A percentile compares a stretch with the other conserved stretches of the same genome.
phyloP scores from a whole-genome alignment of 1,284 basidiomycete genomes.

The Sporisorium exsertum region DNA sequence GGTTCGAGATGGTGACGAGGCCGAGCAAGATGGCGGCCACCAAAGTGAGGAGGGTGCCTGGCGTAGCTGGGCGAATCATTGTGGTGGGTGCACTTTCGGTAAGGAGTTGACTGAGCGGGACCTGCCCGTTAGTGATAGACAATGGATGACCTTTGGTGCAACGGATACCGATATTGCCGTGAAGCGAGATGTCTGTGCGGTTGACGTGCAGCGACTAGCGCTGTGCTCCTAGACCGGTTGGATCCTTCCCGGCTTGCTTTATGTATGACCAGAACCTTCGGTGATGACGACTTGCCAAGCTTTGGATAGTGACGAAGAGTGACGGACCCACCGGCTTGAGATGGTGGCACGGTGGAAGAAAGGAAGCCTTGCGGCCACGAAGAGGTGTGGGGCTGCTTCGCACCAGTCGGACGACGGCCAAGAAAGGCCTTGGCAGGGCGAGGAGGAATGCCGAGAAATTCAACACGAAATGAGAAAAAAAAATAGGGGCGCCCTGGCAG shows the following conservation, averaged over 20 bases:
- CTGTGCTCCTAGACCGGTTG: neutral
- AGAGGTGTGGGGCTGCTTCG: neutral
- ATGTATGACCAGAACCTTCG: neutral
- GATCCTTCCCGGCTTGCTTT: neutral
- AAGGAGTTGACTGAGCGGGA: neutral
- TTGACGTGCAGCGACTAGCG: constrained; percentile 2
- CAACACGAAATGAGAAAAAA: neutral
- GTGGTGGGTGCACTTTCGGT: neutral
- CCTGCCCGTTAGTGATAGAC: neutral
- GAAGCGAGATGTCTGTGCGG: neutral
- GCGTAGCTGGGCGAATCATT: constrained; percentile 55
- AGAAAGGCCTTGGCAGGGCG: neutral
- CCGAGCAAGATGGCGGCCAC: constrained; percentile 58
- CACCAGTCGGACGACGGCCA: neutral
- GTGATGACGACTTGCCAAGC: neutral
- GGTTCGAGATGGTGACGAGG: constrained; percentile 60
- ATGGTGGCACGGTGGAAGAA: neutral
- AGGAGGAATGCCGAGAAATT: neutral
- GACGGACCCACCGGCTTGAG: constrained; percentile 1
- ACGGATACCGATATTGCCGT: neutral
- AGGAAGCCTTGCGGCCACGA: neutral
- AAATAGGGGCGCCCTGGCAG: neutral
- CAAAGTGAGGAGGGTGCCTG: constrained; percentile 58
- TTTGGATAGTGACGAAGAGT: constrained; percentile 1
- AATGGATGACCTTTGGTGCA: neutral